Base-by-base conservation (phyloP, 2,329 filamentous ascomycete genomes). In the Coleophoma cylindrospora region DNA sequence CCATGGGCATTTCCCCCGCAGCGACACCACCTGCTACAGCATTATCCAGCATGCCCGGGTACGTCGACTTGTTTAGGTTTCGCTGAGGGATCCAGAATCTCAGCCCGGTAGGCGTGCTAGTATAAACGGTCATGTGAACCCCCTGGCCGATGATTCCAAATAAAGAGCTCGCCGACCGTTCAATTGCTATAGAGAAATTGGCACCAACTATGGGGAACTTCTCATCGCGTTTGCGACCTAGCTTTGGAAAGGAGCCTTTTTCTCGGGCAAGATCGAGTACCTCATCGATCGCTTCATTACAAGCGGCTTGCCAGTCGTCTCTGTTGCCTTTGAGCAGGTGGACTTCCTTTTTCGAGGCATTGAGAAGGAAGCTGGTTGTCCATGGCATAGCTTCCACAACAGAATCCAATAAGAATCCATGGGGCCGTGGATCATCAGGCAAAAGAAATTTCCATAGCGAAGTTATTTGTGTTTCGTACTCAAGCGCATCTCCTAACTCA, bases 41-140 rank as follows among this genome's bases (percentile, higher is more conserved):
- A 67, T 96, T 97, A 67, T 97, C 92, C 56, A 96, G 75, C 56
- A 96, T 91, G 22, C 87, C 80, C 0, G 87, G 86, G 62, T 91
- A 96, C 1, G 89, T 95, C 55, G 87, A 81, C 73, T 96, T 96
- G 53, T 75, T 80, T 46, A 74, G 74, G 8, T 90, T 81, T 12
- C 92, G 79, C 40, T 83, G 79, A 6, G 91, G 87, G 2, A 94
- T 80, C 91, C 92, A 96, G 44, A 96, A 75, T 61, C 81, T 83
- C 45, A 94, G 68, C n/a, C 82, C 83, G 45, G 76, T 67, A 45
- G 55, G 65, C 41, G 62, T 69, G 3, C 70, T 59, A 34, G 86
- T 77, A 61, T 87, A 95, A 9, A 80, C 87, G 27, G 83, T 87
- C 78, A 92, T 80, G 66, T 95, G 87, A 36, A 89, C 82, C 34